Evolutionary conservation across 129 eudicot species (phyloP).

Genomic region (Deinandra increscens): DNA sequence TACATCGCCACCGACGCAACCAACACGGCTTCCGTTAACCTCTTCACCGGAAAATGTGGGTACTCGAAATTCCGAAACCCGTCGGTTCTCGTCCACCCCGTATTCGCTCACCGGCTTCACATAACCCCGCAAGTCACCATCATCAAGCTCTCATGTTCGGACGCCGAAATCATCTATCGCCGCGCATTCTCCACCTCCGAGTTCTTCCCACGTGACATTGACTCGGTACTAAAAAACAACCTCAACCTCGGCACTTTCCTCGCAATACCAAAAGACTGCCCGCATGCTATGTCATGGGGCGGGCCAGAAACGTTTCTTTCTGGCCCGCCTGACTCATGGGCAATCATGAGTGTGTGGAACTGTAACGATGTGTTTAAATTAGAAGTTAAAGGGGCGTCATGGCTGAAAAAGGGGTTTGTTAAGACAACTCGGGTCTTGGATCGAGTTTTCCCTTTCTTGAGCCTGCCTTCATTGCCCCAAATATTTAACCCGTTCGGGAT

Average conservation of each 20-base stretch:
- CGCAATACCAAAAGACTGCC: constrained; percentile 53
- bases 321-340: constrained; percentile 81
- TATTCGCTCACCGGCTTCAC: constrained; percentile 64
- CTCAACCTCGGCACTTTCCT: constrained; percentile 79
- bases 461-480: constrained; percentile 76
- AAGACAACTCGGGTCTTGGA: constrained; percentile 74
- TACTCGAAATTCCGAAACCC: constrained; percentile 94
- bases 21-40: constrained; percentile 71
- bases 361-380: constrained; percentile 68
- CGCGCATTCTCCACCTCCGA: constrained; percentile 73
- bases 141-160: constrained; percentile 47
- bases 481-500: constrained; percentile 91
- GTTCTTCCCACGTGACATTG: constrained; percentile 94
- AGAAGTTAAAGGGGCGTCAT: constrained; percentile 84
- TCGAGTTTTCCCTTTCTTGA: constrained; percentile 70
- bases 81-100: constrained; percentile 87
- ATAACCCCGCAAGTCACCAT: constrained; percentile 41
- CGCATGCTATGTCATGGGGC: constrained; percentile 41
- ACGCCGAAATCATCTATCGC: constrained; percentile 84
- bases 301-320: constrained; percentile 52
- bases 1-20: constrained; percentile 86
- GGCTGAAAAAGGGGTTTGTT: constrained; percentile 45
- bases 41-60: constrained; percentile 75
- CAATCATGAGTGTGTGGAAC: constrained; percentile 86
- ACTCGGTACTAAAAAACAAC: constrained; percentile 58